Base-by-base conservation (phyloP, 345 rosid species). In the Brassica rapa region DNA sequence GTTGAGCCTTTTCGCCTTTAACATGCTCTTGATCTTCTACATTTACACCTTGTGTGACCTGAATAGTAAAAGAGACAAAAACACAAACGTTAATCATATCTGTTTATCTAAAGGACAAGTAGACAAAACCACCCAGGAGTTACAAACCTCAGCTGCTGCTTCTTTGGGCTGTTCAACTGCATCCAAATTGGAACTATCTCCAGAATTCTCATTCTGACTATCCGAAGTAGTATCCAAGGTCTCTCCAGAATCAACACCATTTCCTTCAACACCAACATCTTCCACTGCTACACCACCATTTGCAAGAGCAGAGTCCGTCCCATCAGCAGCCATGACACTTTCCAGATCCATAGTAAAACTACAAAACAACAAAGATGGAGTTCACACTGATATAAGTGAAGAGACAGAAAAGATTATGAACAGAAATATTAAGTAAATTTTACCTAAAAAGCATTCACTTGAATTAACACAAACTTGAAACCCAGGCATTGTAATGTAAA, bases 341-440 rank as follows among this genome's bases (percentile, higher is more conserved):
- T 86, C 88, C 10, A 85, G 72, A 43, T 93, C 95, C 97, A 94
- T 94, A 70, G 30, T 64, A 39, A 39, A 78, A 83, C 86, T 82
- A 73, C 65, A 80, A 72, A 80, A 32, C 32, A 32, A 76, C 37
- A 67, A 59, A 51, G 9, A 57, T 27, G 75, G 14, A 80, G 62
- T 19, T 10, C 12, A 62, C 24, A 53, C 16, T 8, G 19, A 10
- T 14, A 66, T 66, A 27, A 75, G 21, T 62, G 32, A 66, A 11
- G 37, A 68, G 21, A 25, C 71, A 3, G 25, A 43, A 55, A 51
- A 70, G 32, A 7, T 21, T 12, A 41, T 12, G n/a, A 60, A 16
- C 32, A 57, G 29, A 66, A 63, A 16, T 24, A 74, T 14, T 1
- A 14, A 77, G 27, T 9, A 64, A 24, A 74, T n/a, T 53, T 55